Evolutionary conservation across 805 yeast species (phyloP).

Genomic region (Diddensiella transvaalensis): DNA sequence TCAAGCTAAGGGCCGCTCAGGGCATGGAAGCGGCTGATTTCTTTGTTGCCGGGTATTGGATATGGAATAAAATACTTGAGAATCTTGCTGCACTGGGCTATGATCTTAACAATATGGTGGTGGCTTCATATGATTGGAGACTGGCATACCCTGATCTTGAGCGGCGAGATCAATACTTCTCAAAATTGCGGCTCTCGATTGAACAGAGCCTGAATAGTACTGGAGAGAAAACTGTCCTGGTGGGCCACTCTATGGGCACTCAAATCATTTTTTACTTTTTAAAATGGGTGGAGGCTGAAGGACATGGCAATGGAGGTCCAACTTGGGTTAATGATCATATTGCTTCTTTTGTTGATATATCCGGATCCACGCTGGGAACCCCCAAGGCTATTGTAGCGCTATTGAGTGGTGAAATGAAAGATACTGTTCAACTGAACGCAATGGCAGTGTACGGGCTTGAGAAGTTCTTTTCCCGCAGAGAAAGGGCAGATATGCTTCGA

Average conservation of each 20-base stretch:
- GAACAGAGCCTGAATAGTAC: constrained; percentile 53
- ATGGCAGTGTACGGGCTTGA: constrained; percentile 93
- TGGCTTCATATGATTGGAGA: constrained; percentile 97
- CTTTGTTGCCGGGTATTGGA: constrained; percentile 97
- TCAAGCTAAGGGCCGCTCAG: constrained; percentile 82
- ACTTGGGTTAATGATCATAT: constrained; percentile 84
- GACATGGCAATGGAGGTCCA: constrained; percentile 88
- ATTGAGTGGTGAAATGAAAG: constrained; percentile 97
- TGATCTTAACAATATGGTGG: constrained; percentile 83
- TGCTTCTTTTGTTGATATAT: constrained; percentile 77
- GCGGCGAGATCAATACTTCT: constrained; percentile 78
- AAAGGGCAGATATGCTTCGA: constrained; percentile 79
- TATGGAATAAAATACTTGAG: constrained; percentile 95
- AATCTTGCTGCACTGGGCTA: constrained; percentile 92
- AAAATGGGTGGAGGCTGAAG: constrained; percentile 95
- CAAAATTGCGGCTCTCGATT: constrained; percentile 67
- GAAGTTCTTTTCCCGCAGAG: constrained; percentile 85
- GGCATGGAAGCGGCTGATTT: constrained; percentile 97
- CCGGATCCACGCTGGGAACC: constrained; percentile 89
- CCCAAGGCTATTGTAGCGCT: constrained; percentile 92
- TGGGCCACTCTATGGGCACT: constrained; percentile 96
- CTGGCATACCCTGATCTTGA: constrained; percentile 86
- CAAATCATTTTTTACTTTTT: constrained; percentile 84
- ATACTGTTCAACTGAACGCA: constrained; percentile 90
- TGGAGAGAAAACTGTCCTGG: constrained; percentile 67